Base-by-base conservation (phyloP, 768 basidiomycete genomes). In the Lyophyllum decastes region DNA sequence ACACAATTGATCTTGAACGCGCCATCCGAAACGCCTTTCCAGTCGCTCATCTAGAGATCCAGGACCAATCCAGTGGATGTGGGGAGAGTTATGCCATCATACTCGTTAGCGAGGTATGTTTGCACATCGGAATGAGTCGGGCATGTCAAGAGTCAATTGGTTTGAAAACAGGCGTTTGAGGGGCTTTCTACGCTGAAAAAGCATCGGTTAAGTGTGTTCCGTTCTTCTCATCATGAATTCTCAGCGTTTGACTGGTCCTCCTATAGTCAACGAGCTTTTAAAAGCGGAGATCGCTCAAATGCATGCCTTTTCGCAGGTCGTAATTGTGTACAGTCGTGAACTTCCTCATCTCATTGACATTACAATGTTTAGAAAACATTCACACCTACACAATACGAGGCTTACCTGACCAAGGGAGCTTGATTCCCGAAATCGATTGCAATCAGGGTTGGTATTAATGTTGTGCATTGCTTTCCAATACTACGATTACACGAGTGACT, bases 281-380 rank as follows among this genome's bases (percentile, higher is more conserved):
- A 93, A 90, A 73, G 74, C 73, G 2, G 78, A 92, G 64, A 92
- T 94, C 55, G 77, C 88, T 0, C 83, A 88, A 55, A 87, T 94
- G 82, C 92, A 94, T 64, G 92, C 92, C 4, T 94, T 94, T 72
- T 92, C 92, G 14, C 92, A 94, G 85, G 92, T 92, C 62, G 26
- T 30, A 30, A 5, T 30, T 17, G 8, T 30, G 26, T 27, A 27
- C 26, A 16, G 16, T 7, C 17, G 7, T 8, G 8, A 2, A 30
- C n/a, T 48, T 26, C 47, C 7, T 27, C 47, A 21, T 54, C 26
- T 54, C 14, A 49, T 30, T 47, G 43, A 26, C 34, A n/a, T 27
- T 14, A 40, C 22, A 55, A 4, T 14, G 44, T 46, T 6, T 59
- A 91, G 89, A 90, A 88, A 85, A 86, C 89, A 0, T 83, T 85